Evolutionary conservation across 177 flowering plant species (phyloP).

Genomic region (Vitis hybrid): DNA sequence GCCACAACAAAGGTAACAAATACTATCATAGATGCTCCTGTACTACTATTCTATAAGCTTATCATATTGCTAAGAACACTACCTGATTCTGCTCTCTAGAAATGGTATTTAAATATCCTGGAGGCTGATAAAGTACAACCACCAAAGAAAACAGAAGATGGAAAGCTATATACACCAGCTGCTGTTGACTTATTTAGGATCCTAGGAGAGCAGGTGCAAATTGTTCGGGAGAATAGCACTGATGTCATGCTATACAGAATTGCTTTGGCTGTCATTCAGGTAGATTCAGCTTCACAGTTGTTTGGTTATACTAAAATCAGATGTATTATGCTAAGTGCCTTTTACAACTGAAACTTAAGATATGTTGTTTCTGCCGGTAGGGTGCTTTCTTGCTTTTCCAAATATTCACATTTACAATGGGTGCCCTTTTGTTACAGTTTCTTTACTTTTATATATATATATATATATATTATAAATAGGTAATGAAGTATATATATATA

Average conservation of each 20-base stretch:
- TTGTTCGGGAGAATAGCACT: constrained; percentile 97
- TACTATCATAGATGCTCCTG: neutral
- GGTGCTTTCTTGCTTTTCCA: neutral
- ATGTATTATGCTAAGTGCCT: neutral
- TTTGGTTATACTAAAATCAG: neutral
- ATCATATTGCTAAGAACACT: neutral
- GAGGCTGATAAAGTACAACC: constrained; percentile 92
- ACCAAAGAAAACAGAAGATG: constrained; percentile 92
- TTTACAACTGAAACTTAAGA: neutral
- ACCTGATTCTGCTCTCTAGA: constrained; percentile 37
- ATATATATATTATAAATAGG: too few species aligned
- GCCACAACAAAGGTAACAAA: constrained; percentile 79
- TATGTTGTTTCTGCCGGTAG: neutral
- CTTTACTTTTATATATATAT: too few species aligned
- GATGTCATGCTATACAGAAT: constrained; percentile 96
- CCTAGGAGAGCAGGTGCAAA: constrained; percentile 96
- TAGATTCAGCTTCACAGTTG: constrained; percentile 20
- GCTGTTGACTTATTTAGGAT: constrained; percentile 98
- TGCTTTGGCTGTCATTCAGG: constrained; percentile 95
- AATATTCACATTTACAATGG: too few species aligned
- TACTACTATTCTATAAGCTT: neutral
- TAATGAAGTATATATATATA: too few species aligned
- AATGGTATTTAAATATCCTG: constrained; percentile 94
- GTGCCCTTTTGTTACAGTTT: too few species aligned
- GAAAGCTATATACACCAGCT: constrained; percentile 95